phyloP scores from a whole-genome alignment of 2,329 filamentous ascomycete species.

The Apiospora aurea region DNA sequence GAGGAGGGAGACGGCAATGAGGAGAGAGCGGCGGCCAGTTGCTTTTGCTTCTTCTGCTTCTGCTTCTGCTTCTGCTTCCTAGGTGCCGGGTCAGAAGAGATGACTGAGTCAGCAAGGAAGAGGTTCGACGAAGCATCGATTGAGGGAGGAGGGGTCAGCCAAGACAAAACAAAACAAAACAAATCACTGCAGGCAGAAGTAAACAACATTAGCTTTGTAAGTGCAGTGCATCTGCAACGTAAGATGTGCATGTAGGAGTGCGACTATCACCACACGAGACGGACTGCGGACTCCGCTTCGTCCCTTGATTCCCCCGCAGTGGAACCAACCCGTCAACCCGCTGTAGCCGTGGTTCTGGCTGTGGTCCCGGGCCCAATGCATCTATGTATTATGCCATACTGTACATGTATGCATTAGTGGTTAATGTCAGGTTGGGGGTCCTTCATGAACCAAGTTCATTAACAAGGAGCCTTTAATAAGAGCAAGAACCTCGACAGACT shows the following conservation, averaged over 20 bases:
- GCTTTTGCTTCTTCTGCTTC: not conserved
- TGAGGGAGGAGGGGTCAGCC: not conserved
- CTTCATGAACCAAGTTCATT: too few relatives aligned
- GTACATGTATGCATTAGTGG: too few relatives aligned
- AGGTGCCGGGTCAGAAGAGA: not conserved
- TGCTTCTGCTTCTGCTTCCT: not conserved
- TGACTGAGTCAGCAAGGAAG: not conserved
- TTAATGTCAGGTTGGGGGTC: too few relatives aligned
- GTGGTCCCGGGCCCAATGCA: not conserved
- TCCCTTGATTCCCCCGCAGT: slow-evolving; percentile 4
- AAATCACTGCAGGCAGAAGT: not conserved
- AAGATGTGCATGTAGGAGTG: not conserved
- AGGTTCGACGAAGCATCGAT: slow-evolving; percentile 8
- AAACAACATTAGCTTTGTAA: not conserved
- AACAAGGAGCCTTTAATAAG: too few relatives aligned
- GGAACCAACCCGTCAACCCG: not conserved
- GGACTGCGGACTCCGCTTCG: not conserved
- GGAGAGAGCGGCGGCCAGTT: not conserved
- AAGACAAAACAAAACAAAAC: not conserved
- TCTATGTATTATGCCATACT: not conserved
- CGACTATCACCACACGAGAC: not conserved
- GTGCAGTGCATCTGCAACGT: slow-evolving; percentile 3
- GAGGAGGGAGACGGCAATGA: not conserved
- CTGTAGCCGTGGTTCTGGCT: not conserved
- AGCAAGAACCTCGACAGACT: too few relatives aligned